These are phyloP conservation scores for Candida sp. DNA, from an alignment of 1,139 yeast species.

Conservation along the genomic window DNA sequence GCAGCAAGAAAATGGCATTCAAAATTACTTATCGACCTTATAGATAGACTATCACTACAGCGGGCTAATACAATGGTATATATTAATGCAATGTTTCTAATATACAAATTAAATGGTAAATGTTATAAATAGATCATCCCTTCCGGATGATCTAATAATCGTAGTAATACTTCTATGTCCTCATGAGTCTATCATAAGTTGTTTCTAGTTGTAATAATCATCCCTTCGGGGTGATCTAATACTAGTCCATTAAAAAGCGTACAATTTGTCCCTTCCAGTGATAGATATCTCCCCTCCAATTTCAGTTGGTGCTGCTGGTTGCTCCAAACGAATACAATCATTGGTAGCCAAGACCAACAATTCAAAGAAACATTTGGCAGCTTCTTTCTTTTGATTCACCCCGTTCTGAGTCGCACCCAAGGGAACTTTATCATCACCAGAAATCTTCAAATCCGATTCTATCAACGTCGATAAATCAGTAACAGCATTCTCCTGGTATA, in stretches of 20 bases:
- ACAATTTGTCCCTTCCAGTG: slow-evolving; percentile 47
- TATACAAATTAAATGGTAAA: slow-evolving; percentile 10
- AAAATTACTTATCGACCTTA: not conserved
- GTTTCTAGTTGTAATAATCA: no score
- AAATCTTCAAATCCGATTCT: slow-evolving; percentile 29
- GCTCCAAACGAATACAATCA: slow-evolving; percentile 65
- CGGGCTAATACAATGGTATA: no score
- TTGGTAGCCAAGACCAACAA: slow-evolving; percentile 78
- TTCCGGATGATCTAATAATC: no score
- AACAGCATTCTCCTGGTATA: slow-evolving; percentile 17
- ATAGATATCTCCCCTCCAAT: slow-evolving; percentile 62
- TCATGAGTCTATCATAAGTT: no score
- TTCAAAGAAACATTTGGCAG: slow-evolving; percentile 78
- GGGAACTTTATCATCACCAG: slow-evolving; percentile 16
- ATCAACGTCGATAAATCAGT: slow-evolving; percentile 41
- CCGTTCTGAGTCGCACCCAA: slow-evolving; percentile 23
- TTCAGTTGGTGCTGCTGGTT: slow-evolving; percentile 25
- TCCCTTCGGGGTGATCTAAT: no score
- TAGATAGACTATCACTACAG: not conserved
- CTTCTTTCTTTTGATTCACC: slow-evolving; percentile 51
- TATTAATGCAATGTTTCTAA: slow-evolving; percentile 6
- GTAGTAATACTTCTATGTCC: no score
- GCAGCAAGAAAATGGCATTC: slow-evolving; percentile 1
- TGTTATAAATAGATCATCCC: no score
- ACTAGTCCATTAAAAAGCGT: not conserved